Percentiles rank a stretch among this genome's conserved stretches.
These are phyloP conservation scores for Colletotrichum sp. DNA, from an alignment of 2,329 filamentous ascomycete species.

Conservation along the genomic window DNA sequence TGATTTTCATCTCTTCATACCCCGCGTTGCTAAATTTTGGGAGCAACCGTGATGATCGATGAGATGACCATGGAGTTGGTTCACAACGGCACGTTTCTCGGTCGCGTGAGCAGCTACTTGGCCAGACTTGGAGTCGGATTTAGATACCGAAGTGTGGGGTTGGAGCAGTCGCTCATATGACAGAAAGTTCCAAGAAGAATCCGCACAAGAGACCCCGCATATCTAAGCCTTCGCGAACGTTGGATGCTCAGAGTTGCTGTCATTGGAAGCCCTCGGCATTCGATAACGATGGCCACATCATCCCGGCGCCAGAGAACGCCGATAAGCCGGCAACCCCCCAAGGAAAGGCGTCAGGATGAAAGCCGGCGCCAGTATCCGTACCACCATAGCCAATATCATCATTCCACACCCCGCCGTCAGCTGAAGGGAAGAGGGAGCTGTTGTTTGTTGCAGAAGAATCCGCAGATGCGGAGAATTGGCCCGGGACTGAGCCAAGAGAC, in stretches of 20 bases:
- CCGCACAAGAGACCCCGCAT: not conserved
- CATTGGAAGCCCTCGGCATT: not conserved
- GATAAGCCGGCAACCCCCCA: not conserved
- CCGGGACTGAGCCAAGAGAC: not conserved
- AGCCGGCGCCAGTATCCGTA: slow-evolving; percentile 17
- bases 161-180: not conserved
- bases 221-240: not conserved
- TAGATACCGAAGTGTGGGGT: not conserved
- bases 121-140: not conserved
- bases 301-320: slow-evolving; percentile 23
- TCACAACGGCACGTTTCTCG: not conserved
- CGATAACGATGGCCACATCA: slow-evolving; percentile 45
- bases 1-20: not conserved
- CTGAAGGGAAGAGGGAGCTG: not conserved
- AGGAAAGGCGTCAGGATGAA: slow-evolving; percentile 19
- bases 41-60: not conserved
- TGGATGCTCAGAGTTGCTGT: slow-evolving; percentile 27
- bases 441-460: not conserved
- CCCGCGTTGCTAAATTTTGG: not conserved
- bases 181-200: not conserved
- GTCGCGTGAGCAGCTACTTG: not conserved
- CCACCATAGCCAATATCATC: not conserved
- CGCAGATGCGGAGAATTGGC: not conserved
- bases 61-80: not conserved
- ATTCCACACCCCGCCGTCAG: not conserved